Evolutionary conservation across 257 asterid species (phyloP), one percentile per base, ranked within the genome.

Genomic region (Salvia splendens): DNA sequence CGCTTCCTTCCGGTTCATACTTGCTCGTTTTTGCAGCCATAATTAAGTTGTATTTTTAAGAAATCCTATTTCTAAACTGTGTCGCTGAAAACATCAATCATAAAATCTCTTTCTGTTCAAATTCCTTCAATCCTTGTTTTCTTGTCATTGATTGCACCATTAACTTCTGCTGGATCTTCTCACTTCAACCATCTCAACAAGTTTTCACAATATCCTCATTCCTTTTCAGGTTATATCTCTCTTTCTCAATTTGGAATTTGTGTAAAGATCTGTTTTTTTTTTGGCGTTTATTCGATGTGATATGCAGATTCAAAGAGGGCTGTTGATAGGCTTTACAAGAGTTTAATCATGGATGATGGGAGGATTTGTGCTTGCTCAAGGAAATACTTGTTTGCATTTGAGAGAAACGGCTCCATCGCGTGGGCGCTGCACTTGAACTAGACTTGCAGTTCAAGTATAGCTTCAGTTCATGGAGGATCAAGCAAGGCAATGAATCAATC

Each of bases 381-480:
- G 46, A 84, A 73, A 38, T 71, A 79, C 66, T 80, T 91, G 8
- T 87, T 79, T 61, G 78, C 96, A 67, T 88, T 94, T 20, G 88
- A 91, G 50, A 84, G 61, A 43, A 94, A 94, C 48, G 99, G 97
- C 14, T 75, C 95, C 14, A 72, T 91, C 53, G 86, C 93, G 11
- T 91, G 97, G 99, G 78, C 78, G 2, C 53, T 85, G 24, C 65
- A 75, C 48, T 85, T 94, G 56, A 83, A 80, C 64, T 84, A 77
- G 33, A 79, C 83, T 0, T 91, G 99, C 87, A 83, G 63, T 54
- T 11, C 75, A 32, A 73, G 53, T 62, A 81, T 87, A 55, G 79
- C 89, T 50, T 97, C 99, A 1, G 82, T 84, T 58, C 77, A 77
- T 33, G 99, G 96, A 51, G 97, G 90, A 17, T 81, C 96, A 45